These are phyloP conservation scores for Ascobolus immersus DNA, from an alignment of 495 filamentous ascomycete genomes.

Conservation along the genomic window DNA sequence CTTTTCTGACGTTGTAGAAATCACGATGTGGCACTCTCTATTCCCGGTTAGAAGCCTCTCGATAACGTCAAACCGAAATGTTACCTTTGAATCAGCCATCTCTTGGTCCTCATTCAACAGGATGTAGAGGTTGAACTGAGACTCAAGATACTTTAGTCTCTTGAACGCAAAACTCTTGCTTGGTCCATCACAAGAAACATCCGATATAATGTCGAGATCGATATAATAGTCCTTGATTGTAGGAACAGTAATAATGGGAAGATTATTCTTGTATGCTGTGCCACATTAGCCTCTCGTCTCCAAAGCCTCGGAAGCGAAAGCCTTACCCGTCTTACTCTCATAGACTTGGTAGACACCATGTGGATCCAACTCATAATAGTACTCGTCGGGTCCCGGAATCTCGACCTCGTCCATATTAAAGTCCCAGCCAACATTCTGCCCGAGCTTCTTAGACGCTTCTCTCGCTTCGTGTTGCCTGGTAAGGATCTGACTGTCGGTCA, in stretches of 20 bases:
- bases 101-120: conserved; percentile 92
- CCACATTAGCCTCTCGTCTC: conserved; percentile 7
- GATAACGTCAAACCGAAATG: not conserved
- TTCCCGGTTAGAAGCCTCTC: not conserved
- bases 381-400: conserved; percentile 40
- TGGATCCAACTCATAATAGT: conserved; percentile 51
- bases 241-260: conserved; percentile 54
- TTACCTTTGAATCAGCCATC: conserved; percentile 71
- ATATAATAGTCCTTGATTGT: conserved; percentile 83
- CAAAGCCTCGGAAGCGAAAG: not conserved
- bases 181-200: conserved; percentile 74
- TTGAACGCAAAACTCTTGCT: conserved; percentile 93
- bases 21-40: conserved; percentile 76
- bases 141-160: conserved; percentile 79
- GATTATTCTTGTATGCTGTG: conserved; percentile 29
- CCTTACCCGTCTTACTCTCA: conserved; percentile 24
- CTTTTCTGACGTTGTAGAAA: conserved; percentile 96
- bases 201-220: conserved; percentile 66
- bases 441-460: no score
- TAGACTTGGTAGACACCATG: conserved; percentile 82
- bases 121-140: conserved; percentile 81
- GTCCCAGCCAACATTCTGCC: conserved; percentile 72
- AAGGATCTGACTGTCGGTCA: conserved; percentile 4
- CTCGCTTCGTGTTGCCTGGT: conserved; percentile 23
- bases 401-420: conserved; percentile 62